phyloP scores from a whole-genome alignment of 192 early-diverging fungal species.

The Backusella liffmaniae region DNA sequence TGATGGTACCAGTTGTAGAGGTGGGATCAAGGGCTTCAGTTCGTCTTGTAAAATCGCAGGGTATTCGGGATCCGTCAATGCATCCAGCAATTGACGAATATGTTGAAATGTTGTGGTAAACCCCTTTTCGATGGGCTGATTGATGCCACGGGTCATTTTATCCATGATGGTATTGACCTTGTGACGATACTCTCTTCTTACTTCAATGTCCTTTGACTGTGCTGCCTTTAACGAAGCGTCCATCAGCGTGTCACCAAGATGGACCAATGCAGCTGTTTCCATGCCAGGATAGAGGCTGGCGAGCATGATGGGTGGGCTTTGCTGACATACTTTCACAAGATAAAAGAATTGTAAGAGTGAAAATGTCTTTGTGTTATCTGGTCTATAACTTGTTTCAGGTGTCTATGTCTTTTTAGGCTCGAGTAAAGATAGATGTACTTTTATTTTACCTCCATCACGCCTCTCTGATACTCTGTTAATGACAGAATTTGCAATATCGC shows the following conservation, averaged over 20 bases:
- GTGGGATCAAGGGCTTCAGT: neutral
- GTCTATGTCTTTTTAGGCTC: neutral
- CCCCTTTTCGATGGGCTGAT: neutral
- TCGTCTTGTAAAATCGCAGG: neutral
- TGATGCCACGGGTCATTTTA: neutral
- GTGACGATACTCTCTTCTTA: neutral
- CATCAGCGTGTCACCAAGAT: neutral
- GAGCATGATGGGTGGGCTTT: neutral
- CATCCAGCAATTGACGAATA: neutral
- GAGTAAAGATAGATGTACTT: no score
- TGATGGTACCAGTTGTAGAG: neutral
- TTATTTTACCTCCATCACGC: neutral
- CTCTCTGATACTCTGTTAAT: neutral
- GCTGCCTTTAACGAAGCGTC: neutral
- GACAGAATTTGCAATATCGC: neutral
- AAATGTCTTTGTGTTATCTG: neutral
- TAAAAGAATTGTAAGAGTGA: neutral
- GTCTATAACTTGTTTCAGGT: neutral
- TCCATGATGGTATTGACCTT: neutral
- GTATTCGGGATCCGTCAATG: neutral
- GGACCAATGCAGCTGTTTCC: neutral
- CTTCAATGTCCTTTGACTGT: neutral
- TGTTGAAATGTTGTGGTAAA: neutral
- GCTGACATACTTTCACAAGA: neutral
- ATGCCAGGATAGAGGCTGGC: neutral